phyloP scores from a whole-genome alignment of 108 stramenopile genomes.

The Nitzschia sp. region DNA sequence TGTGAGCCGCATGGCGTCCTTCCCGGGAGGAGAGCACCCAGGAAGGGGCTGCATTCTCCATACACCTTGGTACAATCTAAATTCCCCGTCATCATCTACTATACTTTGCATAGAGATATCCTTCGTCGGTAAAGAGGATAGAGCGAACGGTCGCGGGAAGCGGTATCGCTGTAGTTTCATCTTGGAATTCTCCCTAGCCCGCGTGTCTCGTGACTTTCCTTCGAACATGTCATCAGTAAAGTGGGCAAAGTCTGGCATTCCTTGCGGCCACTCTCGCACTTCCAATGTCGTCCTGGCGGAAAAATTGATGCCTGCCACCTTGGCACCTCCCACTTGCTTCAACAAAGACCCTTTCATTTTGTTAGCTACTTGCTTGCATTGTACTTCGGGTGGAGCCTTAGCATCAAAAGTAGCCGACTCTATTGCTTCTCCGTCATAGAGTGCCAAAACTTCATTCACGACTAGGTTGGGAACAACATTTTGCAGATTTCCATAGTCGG shows the following conservation, averaged over 20 bases:
- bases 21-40: conserved; percentile 74
- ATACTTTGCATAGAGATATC: conserved; percentile 92
- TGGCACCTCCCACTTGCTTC: conserved; percentile 86
- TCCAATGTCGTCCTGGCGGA: conserved; percentile 81
- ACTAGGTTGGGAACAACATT: conserved; percentile 84
- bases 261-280: conserved; percentile 85
- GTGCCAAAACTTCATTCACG: conserved; percentile 77
- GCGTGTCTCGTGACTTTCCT: conserved; percentile 61
- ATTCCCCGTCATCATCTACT: conserved; percentile 85
- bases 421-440: conserved; percentile 39
- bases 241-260: conserved; percentile 82
- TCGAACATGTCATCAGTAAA: conserved; percentile 66
- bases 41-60: conserved; percentile 91
- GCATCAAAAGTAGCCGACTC: conserved; percentile 22
- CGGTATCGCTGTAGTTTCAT: conserved; percentile 65
- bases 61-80: conserved; percentile 90
- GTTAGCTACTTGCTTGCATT: conserved; percentile 54
- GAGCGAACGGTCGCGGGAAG: conserved; percentile 84
- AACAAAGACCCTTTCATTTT: conserved; percentile 77
- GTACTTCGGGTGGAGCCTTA: conserved; percentile 40
- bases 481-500: conserved; percentile 78
- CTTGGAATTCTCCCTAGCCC: conserved; percentile 49
- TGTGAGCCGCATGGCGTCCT: conserved; percentile 80
- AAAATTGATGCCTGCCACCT: conserved; percentile 87
- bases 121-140: conserved; percentile 67